Conservation (phyloP, 2,329 filamentous ascomycete genomes). For the Chaetomium sp. region DNA sequence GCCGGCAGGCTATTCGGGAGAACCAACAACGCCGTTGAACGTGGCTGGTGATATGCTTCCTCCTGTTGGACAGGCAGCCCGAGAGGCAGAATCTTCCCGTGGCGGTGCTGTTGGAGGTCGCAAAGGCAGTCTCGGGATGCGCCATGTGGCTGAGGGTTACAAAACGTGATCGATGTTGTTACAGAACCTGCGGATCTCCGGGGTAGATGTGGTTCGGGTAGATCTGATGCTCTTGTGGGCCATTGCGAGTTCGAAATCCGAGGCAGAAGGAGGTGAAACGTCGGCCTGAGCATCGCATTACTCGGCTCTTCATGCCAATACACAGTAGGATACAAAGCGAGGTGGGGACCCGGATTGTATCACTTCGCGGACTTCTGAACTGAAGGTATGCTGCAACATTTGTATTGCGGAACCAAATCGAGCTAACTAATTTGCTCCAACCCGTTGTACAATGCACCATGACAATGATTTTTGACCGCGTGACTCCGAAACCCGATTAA, state of each 20-base stretch:
- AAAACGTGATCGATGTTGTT: slow-evolving; percentile 7
- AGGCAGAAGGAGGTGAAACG: background rate
- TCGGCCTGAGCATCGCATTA: background rate
- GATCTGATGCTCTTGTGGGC: background rate
- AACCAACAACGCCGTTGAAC: background rate
- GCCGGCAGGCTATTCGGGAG: no score
- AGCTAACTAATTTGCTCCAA: slow-evolving; percentile 5
- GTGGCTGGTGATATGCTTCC: background rate
- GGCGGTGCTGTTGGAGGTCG: background rate
- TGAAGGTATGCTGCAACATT: background rate
- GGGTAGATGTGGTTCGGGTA: background rate
- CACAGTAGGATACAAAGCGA: background rate
- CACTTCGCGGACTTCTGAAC: background rate
- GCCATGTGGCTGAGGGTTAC: slow-evolving; percentile 17
- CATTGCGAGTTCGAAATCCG: background rate
- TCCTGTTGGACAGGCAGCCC: background rate
- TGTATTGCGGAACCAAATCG: background rate
- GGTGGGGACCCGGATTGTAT: background rate
- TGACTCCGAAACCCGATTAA: slow-evolving; percentile 11
- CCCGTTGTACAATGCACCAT: slow-evolving; percentile 13
- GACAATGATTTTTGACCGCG: slow-evolving; percentile 16
- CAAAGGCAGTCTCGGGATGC: background rate
- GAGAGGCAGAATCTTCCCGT: background rate
- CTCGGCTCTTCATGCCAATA: background rate
- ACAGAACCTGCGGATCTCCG: slow-evolving; percentile 10